Evolutionary conservation across 148 eudicot species (phyloP).

Genomic region (Nepenthes gracilis): DNA sequence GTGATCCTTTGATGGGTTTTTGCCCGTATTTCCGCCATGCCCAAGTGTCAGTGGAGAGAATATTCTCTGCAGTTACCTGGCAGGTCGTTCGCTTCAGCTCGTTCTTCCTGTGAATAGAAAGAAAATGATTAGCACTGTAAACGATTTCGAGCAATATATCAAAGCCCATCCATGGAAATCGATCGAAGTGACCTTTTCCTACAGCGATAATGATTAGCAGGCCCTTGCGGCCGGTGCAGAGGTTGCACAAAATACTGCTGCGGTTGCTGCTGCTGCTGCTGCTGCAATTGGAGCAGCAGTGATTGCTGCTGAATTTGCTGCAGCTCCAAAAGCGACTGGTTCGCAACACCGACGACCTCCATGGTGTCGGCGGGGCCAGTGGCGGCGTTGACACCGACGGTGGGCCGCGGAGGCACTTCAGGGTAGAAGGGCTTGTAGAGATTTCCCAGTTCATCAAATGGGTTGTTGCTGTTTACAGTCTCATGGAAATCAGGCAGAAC

Average conservation of each 20-base stretch:
- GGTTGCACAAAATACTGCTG: neutral
- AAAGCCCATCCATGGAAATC: neutral
- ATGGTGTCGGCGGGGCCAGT: neutral
- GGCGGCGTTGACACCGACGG: neutral
- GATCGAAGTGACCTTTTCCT: neutral
- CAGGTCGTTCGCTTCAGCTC: slow-evolving; percentile 38
- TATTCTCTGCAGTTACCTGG: slow-evolving; percentile 26
- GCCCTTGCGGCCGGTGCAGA: neutral
- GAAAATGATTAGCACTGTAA: neutral
- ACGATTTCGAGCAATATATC: too few species aligned
- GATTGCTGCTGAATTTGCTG: slow-evolving; percentile 5
- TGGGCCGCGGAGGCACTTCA: neutral
- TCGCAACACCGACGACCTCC: too few species aligned
- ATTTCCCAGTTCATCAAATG: neutral
- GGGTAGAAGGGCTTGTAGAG: neutral
- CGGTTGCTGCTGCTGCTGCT: neutral
- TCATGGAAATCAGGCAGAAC: neutral
- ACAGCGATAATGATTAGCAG: neutral
- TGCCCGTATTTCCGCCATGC: slow-evolving; percentile 93
- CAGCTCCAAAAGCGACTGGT: neutral
- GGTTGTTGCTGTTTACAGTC: neutral
- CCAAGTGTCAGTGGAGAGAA: slow-evolving; percentile 52
- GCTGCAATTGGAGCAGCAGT: neutral
- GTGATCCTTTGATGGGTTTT: slow-evolving; percentile 81
- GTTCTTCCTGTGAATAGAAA: slow-evolving; percentile 32